Percentiles rank a stretch among this genome's conserved stretches.
Evolutionary conservation across 1,284 basidiomycete species (phyloP).

Genomic region (Naganishia albida): DNA sequence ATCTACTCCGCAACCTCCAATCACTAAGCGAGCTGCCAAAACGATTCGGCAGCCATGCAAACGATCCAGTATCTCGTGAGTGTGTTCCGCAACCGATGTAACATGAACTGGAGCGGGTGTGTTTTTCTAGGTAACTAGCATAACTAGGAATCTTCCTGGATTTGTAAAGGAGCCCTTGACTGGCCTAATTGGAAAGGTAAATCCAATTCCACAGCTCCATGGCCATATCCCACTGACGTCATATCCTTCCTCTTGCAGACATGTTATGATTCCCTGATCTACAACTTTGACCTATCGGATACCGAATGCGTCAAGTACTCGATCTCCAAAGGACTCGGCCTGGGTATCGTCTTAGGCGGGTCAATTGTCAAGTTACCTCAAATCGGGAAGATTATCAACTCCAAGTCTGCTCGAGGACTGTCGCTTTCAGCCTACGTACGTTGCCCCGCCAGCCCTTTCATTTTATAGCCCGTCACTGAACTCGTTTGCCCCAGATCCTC

Average conservation of each 20-base stretch:
- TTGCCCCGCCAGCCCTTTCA: neutral
- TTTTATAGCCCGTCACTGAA: constrained; percentile 35
- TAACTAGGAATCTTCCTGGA: constrained; percentile 67
- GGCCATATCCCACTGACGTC: constrained; percentile 25
- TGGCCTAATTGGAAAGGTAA: constrained; percentile 76
- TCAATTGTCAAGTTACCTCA: constrained; percentile 93
- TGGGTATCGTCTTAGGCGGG: constrained; percentile 90
- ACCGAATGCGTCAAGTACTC: constrained; percentile 84
- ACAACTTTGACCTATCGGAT: constrained; percentile 82
- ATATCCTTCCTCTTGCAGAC: constrained; percentile 58
- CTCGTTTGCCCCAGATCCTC: constrained; percentile 54
- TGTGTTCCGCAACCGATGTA: neutral
- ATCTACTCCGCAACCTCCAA: no score
- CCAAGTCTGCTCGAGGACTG: constrained; percentile 77
- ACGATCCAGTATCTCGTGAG: constrained; percentile 19
- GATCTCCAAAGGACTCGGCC: constrained; percentile 85
- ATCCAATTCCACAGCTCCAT: constrained; percentile 34
- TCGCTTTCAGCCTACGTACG: constrained; percentile 72
- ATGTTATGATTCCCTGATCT: constrained; percentile 88
- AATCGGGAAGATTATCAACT: constrained; percentile 59
- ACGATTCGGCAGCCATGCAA: constrained; percentile 3
- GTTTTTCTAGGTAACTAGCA: constrained; percentile 43
- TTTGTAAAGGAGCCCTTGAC: constrained; percentile 78
- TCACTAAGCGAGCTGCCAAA: no score
- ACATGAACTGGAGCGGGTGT: no score